Evolutionary conservation across 2,329 filamentous ascomycete species (phyloP).

Genomic region (Chrysosporium queenslandicum): DNA sequence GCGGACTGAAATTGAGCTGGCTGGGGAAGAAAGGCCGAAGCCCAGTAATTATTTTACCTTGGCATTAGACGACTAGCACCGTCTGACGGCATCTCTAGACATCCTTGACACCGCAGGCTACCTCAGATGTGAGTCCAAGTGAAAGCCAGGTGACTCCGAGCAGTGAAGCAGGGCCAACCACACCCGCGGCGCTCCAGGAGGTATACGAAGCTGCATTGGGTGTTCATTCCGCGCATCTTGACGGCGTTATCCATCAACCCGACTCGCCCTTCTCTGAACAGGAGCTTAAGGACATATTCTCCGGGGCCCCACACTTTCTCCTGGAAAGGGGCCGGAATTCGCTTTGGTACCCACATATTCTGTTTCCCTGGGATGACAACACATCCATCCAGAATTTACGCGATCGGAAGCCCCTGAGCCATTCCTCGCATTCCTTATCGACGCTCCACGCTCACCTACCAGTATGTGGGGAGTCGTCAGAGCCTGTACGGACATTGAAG

Average conservation of each 20-base stretch:
- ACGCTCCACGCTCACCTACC: constrained; percentile 39
- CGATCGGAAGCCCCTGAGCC: constrained; percentile 33
- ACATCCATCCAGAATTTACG: constrained; percentile 33
- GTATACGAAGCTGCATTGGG: constrained; percentile 12
- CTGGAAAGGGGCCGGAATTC: constrained; percentile 35
- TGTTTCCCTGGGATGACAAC: constrained; percentile 38
- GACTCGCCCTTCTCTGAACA: constrained; percentile 19
- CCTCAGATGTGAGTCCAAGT: not conserved
- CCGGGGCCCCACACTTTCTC: constrained; percentile 37
- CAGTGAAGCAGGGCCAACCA: not conserved
- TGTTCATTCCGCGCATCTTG: not conserved
- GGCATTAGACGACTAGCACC: not conserved
- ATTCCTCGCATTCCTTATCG: constrained; percentile 34
- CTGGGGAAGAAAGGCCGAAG: not conserved
- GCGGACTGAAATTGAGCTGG: not conserved
- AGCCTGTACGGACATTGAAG: not conserved
- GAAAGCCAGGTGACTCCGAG: not conserved
- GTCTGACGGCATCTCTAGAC: not conserved
- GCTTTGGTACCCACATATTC: constrained; percentile 35
- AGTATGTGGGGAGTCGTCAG: constrained; percentile 27
- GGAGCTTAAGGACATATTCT: constrained; percentile 35
- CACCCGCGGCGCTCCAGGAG: constrained; percentile 15
- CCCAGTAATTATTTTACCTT: not conserved
- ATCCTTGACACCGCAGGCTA: not conserved
- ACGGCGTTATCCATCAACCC: constrained; percentile 5